Base-by-base conservation (phyloP, 192 early-diverging fungal species). In the Phycomyces blakesleeanus region DNA sequence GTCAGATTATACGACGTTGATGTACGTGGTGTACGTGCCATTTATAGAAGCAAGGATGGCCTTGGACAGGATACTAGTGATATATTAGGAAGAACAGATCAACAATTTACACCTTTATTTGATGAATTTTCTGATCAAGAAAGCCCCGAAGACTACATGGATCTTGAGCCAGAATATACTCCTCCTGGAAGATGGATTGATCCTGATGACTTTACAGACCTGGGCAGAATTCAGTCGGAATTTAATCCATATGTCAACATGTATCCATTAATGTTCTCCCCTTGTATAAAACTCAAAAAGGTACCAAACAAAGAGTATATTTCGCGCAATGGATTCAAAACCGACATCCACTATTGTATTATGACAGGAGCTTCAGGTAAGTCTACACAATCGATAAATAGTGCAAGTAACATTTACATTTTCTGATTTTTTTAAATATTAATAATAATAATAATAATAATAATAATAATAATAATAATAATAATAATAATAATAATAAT, bases 1-100 rank as follows among this genome's bases (percentile, higher is more conserved):
- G 38, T 74, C 3, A 54, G 70, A 58, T 55, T 77, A 29, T 49
- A 63, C 1, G 55, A 66, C 51, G 55, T 74, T 26, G 76, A 77
- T 61, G 14, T 77, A 0, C 63, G 76, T 25, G 71, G 50, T 16
- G 40, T 72, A 2, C 42, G 51, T n/a, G 59, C 59, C 7, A 24
- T 57, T 6, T 60, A 57, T 60, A 12, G 34, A 1, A 21, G 11
- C n/a, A n/a, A 6, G 37, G 1, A n/a, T 14, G 12, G 29, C 1
- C 6, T 8, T 18, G 34, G 55, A 18, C 18, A 11, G 11, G 6
- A 37, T 37, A 2, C 18, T 3, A 6, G 16, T 37, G 5, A 15
- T 18, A 20, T 2, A 41, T 7, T 14, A 41, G 3, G 7, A 12
- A 20, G 20, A 39, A 41, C 39, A 3, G 18, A 6, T 21, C 0